Evolutionary conservation across 139 green algal species (phyloP).

Genomic region (Coelastrella sp.): DNA sequence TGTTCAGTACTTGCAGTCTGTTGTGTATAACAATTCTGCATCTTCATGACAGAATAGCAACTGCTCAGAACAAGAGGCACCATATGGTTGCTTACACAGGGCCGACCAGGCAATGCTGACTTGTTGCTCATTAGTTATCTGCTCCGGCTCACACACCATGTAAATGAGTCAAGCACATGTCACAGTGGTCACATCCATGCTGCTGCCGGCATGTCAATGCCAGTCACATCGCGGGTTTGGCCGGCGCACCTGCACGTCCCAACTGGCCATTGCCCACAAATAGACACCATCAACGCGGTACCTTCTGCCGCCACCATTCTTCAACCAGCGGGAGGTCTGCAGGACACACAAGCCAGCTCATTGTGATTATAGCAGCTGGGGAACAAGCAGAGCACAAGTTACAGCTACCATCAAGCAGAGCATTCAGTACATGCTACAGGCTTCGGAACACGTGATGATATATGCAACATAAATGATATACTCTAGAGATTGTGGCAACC

Average conservation of each 20-base stretch:
- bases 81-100: neutral
- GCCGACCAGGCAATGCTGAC: neutral
- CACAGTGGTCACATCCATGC: neutral
- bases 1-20: too few species aligned
- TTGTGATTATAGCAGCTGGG: neutral
- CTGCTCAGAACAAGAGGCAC: neutral
- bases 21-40: too few species aligned
- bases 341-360: neutral
- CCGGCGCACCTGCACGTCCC: constrained; percentile 32
- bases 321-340: constrained; percentile 40
- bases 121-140: too few species aligned
- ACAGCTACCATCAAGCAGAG: neutral
- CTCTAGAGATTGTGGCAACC: too few species aligned
- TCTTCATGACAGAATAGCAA: too few species aligned
- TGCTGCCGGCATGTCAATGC: neutral
- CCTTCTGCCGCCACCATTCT: constrained; percentile 10
- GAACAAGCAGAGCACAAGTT: neutral
- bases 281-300: constrained; percentile 40
- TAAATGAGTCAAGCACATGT: too few species aligned
- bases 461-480: too few species aligned
- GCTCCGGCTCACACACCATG: too few species aligned
- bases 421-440: too few species aligned
- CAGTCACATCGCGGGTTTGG: neutral
- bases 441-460: too few species aligned
- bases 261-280: constrained; percentile 28